Conservation (phyloP, 139 green algal genomes). For the Tetratostichococcus sp. region DNA sequence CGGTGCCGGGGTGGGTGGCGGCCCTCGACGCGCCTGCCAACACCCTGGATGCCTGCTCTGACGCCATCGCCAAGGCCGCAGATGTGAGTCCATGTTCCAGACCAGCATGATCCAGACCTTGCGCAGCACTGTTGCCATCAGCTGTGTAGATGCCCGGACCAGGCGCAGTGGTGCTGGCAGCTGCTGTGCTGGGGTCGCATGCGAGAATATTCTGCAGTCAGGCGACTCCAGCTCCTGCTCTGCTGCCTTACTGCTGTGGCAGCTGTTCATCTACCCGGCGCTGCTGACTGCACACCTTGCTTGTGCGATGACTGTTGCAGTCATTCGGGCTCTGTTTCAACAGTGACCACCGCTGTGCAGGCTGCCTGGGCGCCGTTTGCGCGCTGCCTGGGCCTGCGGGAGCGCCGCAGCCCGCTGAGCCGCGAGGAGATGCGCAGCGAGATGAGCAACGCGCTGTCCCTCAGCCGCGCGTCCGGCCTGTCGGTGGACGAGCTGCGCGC, state of each 20-base stretch:
- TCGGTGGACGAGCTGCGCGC: not conserved
- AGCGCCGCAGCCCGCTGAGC: not conserved
- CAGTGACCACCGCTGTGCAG: not conserved
- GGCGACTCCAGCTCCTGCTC: no score
- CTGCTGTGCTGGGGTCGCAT: no score
- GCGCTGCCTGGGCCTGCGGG: not conserved
- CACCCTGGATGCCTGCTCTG: not conserved
- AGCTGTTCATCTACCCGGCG: no score
- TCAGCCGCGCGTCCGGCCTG: not conserved
- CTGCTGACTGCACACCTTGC: no score
- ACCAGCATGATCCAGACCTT: not conserved
- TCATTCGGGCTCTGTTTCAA: not conserved
- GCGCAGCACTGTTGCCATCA: not conserved
- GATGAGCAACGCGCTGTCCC: not conserved
- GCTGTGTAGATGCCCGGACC: not conserved
- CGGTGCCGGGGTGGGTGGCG: conserved; percentile 5
- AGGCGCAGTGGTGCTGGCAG: no score
- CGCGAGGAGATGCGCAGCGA: not conserved
- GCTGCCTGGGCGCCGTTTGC: not conserved
- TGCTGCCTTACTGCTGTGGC: no score
- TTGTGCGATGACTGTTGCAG: no score
- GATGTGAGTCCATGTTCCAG: not conserved
- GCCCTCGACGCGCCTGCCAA: conserved; percentile 10
- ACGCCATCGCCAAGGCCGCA: not conserved
- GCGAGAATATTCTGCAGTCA: no score